Conservation (phyloP, 2,329 filamentous ascomycete species). For the Hysterium pulicare region DNA sequence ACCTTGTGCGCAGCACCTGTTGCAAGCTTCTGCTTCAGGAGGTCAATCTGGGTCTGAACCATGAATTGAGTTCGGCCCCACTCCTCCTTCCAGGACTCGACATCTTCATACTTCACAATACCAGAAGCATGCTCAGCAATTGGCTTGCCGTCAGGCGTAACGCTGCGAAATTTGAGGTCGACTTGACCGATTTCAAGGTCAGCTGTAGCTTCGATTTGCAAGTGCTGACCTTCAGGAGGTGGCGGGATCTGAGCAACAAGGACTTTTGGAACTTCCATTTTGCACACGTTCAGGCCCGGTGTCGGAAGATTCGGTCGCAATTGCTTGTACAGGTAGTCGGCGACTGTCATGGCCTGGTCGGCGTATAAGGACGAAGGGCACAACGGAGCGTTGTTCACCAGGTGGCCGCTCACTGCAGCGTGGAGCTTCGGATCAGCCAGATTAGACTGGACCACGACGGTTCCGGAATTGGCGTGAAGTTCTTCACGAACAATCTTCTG, state of each 20-base stretch:
- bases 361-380: constrained; percentile 64
- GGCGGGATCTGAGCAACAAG: constrained; percentile 57
- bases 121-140: constrained; percentile 61
- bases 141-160: constrained; percentile 57
- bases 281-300: constrained; percentile 61
- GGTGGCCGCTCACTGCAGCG: constrained; percentile 61
- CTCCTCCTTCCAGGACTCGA: constrained; percentile 59
- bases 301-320: constrained; percentile 55
- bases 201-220: constrained; percentile 59
- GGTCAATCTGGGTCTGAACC: constrained; percentile 55
- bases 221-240: constrained; percentile 53
- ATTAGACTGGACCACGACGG: constrained; percentile 63
- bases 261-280: constrained; percentile 68
- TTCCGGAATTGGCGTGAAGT: constrained; percentile 57
- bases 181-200: constrained; percentile 56
- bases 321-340: constrained; percentile 65
- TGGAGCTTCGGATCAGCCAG: constrained; percentile 62
- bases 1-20: constrained; percentile 68
- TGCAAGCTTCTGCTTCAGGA: constrained; percentile 65
- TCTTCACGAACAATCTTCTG: constrained; percentile 63
- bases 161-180: constrained; percentile 55
- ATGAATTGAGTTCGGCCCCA: constrained; percentile 64
- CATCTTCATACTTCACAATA: constrained; percentile 60
- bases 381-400: constrained; percentile 64
- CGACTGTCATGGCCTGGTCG: constrained; percentile 63